Base-by-base conservation (phyloP, 2,329 filamentous ascomycete species). In the Verticillium albo-atrum region DNA sequence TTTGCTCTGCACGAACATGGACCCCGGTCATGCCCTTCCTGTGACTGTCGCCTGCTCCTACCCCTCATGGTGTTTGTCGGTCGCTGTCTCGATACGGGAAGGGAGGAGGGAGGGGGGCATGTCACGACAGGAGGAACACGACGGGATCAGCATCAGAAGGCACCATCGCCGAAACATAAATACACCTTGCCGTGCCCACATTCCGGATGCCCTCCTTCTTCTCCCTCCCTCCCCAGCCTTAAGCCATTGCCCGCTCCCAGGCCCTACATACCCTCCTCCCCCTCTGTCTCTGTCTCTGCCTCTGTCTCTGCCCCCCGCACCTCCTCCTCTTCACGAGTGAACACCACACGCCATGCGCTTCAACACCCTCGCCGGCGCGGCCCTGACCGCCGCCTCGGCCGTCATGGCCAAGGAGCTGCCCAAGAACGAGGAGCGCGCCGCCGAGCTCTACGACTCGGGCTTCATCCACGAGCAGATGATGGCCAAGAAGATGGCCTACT, bases 381-480 rank as follows among this genome's bases (percentile, higher is more conserved):
- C 58, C 32, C 28, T 60, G 55, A 30, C 58, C 55, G 58, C 62
- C 20, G 62, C 62, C 42, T 56, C 53, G 20, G 50, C 55, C 37
- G 58, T 52, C 54, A 34, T 61, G 28, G 63, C 61, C 26, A 63
- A 57, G 55, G 63, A 64, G 53, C 27, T 63, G 56, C 59, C 61
- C 35, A 59, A 63, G 57, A 59, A 64, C 34, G 50, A 57, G 52
- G 25, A 37, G 25, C 42, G 55, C 25, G 63, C 60, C 25, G 59
- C 55, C 25, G 57, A 63, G 55, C 58, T 65, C 9, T 65, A 65
- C 59, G 63, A 65, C 58, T 60, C 55, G 23, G 62, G 63, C 27
- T 25, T 59, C 26, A 58, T 62, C 28, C 63, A 65, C 56, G 57
- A 60, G 42, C 57, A 58, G 55, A 59, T 62, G 35, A 65, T 63